Evolutionary conservation across 345 rosid species (phyloP), one percentile per base, ranked within the genome.

Genomic region (Boechera retrofracta): DNA sequence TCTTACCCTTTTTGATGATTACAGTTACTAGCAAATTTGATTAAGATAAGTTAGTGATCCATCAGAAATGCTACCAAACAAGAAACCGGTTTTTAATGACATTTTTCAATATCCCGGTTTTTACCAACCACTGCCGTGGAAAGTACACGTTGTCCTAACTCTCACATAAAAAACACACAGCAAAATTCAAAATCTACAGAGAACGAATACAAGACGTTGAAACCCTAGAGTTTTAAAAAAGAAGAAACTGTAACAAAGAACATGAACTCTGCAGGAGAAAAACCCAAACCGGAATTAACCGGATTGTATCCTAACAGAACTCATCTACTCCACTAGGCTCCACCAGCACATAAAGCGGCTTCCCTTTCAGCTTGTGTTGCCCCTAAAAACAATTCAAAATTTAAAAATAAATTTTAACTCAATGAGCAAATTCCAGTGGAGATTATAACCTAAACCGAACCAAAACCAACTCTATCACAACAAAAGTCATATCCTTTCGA

Each of bases 261-360:
- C 68, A 49, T 59, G 54, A 77, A 65, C 62, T 71, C 61, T 38
- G 58, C 28, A 44, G 11, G 48, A 5, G 3, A 31, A 26, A 8
- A 10, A 49, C 38, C 16, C 21, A 29, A 71, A 56, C 76, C 61
- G 76, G 67, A 57, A 71, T 15, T 2, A 59, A 72, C 81, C 73
- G 57, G 18, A 16, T 29, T 24, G 26, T 72, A 77, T 81, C 77
- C 68, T 69, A 73, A 76, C 68, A 82, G 28, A 76, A 77, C n/a
- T 72, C 67, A 57, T 82, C 86, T 53, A 80, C 41, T 73, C 78
- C 84, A 44, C 93, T 86, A 7, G 97, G 94, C 86, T 90, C 96
- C 60, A 92, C 92, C 53, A 92, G 91, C 69, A 90, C 86, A 52
- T 83, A 86, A 53, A 89, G 71, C 2, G 93, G 91, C 86, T 83